A percentile compares a stretch with the other conserved stretches of the same genome.
Conservation (phyloP, 2,329 filamentous ascomycete genomes). For the Endothia cerciana region DNA sequence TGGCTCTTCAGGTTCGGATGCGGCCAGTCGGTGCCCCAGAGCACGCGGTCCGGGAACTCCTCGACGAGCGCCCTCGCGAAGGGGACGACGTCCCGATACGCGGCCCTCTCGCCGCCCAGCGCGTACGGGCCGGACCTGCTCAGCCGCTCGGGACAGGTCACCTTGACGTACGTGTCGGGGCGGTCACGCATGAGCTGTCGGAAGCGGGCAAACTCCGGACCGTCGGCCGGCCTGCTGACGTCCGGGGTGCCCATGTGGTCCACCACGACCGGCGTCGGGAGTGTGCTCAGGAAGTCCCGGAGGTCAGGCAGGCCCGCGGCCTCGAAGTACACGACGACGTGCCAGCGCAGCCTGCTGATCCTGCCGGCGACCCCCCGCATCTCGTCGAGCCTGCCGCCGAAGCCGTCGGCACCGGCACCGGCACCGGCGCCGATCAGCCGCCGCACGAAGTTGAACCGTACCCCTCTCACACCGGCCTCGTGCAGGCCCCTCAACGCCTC, state of each 20-base stretch:
- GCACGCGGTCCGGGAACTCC: background rate
- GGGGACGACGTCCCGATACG: background rate
- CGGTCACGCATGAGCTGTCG: background rate
- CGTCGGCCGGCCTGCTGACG: background rate
- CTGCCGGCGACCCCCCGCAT: background rate
- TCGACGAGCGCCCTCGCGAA: conserved; percentile 2
- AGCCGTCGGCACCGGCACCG: background rate
- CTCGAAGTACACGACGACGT: conserved; percentile 7
- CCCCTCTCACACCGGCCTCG: background rate
- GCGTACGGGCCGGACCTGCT: background rate
- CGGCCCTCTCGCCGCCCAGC: background rate
- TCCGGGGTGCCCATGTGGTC: conserved; percentile 10
- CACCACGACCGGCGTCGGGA: background rate
- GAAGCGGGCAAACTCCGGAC: background rate
- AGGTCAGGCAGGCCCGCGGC: conserved; percentile 3
- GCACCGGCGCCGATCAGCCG: background rate
- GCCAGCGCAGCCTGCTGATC: conserved; percentile 4
- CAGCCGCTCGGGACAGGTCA: conserved; percentile 5
- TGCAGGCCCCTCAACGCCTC: background rate
- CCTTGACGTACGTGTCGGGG: conserved; percentile 2
- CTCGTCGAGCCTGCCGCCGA: background rate
- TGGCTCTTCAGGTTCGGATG: conserved; percentile 1
- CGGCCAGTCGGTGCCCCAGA: conserved; percentile 5
- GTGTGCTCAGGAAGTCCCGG: background rate
- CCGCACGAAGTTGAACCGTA: conserved; percentile 7